Conservation (phyloP, 2,329 filamentous ascomycete genomes). For the Paecilomyces sp. region DNA sequence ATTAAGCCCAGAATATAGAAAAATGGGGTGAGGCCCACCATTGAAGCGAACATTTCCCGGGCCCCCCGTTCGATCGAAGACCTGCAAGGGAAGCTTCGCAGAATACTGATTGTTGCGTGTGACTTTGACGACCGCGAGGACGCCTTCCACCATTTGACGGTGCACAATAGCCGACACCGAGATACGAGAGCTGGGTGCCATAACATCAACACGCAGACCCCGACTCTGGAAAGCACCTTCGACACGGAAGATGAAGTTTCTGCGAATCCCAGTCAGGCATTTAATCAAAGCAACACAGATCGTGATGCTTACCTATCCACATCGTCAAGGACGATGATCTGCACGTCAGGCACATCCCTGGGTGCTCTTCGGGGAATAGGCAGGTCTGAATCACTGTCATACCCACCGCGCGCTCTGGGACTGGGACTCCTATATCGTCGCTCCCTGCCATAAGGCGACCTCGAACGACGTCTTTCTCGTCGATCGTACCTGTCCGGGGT, state of each 20-base stretch:
- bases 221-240: constrained; percentile 67
- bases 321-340: constrained; percentile 75
- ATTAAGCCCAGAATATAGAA: background rate
- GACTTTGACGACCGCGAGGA: constrained; percentile 75
- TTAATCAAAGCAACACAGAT: background rate
- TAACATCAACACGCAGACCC: constrained; percentile 67
- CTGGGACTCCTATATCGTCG: constrained; percentile 63
- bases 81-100: constrained; percentile 70
- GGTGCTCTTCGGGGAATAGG: constrained; percentile 68
- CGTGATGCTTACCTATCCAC: constrained; percentile 48
- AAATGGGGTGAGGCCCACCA: constrained; percentile 31
- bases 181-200: constrained; percentile 71
- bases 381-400: constrained; percentile 55
- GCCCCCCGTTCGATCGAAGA: constrained; percentile 77
- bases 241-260: constrained; percentile 76
- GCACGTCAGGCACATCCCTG: constrained; percentile 76
- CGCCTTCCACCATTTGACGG: constrained; percentile 80
- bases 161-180: constrained; percentile 73
- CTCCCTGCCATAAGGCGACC: constrained; percentile 60
- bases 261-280: constrained; percentile 17
- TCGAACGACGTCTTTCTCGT: constrained; percentile 56
- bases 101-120: constrained; percentile 61
- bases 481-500: constrained; percentile 46
- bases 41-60: constrained; percentile 72
- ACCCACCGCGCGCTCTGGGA: constrained; percentile 49